Evolutionary conservation across 1,284 basidiomycete genomes (phyloP).

Genomic region (Trametes versicolor): DNA sequence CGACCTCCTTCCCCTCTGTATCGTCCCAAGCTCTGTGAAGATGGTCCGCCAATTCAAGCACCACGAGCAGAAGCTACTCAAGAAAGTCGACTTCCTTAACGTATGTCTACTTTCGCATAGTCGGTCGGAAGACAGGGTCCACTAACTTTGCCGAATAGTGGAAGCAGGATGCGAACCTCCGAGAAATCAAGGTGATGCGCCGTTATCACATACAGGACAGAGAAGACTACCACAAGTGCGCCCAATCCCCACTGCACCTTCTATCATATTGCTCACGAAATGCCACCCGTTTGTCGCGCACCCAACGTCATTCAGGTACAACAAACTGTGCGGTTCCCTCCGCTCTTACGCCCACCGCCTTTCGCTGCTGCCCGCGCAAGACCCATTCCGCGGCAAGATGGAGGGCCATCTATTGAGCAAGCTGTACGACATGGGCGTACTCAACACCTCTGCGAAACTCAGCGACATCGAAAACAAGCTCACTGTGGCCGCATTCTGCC

Average conservation of each 20-base stretch:
- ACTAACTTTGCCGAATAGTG: constrained; percentile 63
- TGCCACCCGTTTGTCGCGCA: constrained; percentile 18
- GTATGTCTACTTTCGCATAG: constrained; percentile 56
- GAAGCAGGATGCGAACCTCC: constrained; percentile 94
- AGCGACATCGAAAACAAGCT: constrained; percentile 95
- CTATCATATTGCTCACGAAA: constrained; percentile 1
- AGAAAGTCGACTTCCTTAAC: constrained; percentile 94
- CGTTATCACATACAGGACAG: constrained; percentile 95
- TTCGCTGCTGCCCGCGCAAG: constrained; percentile 88
- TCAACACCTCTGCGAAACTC: constrained; percentile 84
- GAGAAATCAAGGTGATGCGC: constrained; percentile 96
- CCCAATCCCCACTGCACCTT: constrained; percentile 15
- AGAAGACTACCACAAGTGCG: constrained; percentile 95
- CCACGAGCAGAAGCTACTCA: constrained; percentile 94
- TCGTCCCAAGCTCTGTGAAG: neutral
- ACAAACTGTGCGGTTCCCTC: constrained; percentile 92
- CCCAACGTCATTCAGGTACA: constrained; percentile 73
- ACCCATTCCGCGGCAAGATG: constrained; percentile 89
- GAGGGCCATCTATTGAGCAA: constrained; percentile 92
- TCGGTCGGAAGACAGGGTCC: neutral
- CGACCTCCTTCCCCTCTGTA: constrained; percentile 5
- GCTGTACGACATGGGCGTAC: constrained; percentile 96
- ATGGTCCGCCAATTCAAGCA: constrained; percentile 93
- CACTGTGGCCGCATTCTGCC: constrained; percentile 94
- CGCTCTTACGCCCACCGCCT: constrained; percentile 89